A percentile compares a stretch with the other conserved stretches of the same genome.
Evolutionary conservation across 768 basidiomycete genomes (phyloP).

Genomic region (Russula foetens): DNA sequence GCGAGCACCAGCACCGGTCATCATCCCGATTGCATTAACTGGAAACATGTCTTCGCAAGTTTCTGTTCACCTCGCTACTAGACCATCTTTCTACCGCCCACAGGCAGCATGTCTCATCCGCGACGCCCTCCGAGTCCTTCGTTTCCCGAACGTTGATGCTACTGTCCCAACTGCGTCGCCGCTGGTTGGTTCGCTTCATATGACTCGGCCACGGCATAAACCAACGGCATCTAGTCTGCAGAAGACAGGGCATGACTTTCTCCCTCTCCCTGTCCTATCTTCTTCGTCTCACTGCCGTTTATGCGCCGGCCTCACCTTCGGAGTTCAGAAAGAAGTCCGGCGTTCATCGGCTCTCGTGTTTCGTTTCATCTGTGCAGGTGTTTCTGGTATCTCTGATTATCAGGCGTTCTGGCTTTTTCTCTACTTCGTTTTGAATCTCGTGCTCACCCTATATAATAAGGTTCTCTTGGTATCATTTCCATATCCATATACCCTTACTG

Average conservation of each 20-base stretch:
- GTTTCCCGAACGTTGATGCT: background rate
- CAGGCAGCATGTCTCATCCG: background rate
- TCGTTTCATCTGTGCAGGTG: background rate
- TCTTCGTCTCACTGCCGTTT: background rate
- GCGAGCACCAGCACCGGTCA: background rate
- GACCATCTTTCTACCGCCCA: background rate
- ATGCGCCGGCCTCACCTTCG: background rate
- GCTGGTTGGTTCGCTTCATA: background rate
- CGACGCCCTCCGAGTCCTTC: background rate
- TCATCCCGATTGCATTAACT: background rate
- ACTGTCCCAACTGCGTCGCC: background rate
- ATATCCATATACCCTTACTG: conserved; percentile 93
- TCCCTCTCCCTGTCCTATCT: conserved; percentile 13
- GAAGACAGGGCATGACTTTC: background rate
- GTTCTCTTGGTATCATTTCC: conserved; percentile 86
- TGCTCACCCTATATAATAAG: conserved; percentile 94
- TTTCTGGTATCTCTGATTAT: background rate
- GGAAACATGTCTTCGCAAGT: background rate
- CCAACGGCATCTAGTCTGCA: background rate
- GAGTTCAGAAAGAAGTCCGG: background rate
- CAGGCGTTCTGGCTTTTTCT: conserved; percentile 56
- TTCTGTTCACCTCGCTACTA: background rate
- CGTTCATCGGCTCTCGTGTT: background rate
- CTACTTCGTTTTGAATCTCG: conserved; percentile 89
- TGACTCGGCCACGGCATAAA: background rate